phyloP scores from a whole-genome alignment of 2,329 filamentous ascomycete genomes.

The Periconia digitata region DNA sequence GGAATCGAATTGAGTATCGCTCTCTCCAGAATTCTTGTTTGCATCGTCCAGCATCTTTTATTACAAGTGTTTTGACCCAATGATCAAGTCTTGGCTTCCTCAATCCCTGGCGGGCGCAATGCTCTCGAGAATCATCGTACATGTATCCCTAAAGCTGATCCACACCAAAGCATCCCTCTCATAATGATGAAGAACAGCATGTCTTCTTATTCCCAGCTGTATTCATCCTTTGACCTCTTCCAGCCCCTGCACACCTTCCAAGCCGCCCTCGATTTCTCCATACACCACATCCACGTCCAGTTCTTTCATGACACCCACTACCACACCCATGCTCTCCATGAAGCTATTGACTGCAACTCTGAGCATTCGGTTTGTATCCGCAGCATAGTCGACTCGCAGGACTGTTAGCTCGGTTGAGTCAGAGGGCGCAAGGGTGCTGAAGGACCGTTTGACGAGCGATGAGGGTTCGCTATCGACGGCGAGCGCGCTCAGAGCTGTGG shows the following conservation, averaged over 20 bases:
- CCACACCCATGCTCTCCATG: constrained; percentile 83
- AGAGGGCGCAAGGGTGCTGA: constrained; percentile 54
- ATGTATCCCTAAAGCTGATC: no score
- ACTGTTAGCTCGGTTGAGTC: constrained; percentile 48
- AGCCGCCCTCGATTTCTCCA: constrained; percentile 42
- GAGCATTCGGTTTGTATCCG: constrained; percentile 94
- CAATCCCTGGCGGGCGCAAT: no score
- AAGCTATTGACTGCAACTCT: constrained; percentile 95
- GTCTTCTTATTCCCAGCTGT: neutral
- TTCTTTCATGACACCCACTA: constrained; percentile 87
- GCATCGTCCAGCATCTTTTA: no score
- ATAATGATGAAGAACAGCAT: neutral
- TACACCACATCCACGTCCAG: constrained; percentile 81
- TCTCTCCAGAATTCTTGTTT: no score
- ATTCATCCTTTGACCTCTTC: constrained; percentile 63
- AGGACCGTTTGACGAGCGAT: constrained; percentile 72
- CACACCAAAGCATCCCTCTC: no score
- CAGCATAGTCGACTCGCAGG: constrained; percentile 75
- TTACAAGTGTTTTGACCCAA: no score
- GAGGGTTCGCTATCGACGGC: constrained; percentile 89
- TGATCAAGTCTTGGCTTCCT: no score
- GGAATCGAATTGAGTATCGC: no score
- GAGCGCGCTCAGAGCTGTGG: constrained; percentile 72
- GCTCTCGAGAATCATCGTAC: no score
- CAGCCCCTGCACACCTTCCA: constrained; percentile 71